Evolutionary conservation across 345 rosid genomes (phyloP).

Genomic region (Rhodamnia rubescens): DNA sequence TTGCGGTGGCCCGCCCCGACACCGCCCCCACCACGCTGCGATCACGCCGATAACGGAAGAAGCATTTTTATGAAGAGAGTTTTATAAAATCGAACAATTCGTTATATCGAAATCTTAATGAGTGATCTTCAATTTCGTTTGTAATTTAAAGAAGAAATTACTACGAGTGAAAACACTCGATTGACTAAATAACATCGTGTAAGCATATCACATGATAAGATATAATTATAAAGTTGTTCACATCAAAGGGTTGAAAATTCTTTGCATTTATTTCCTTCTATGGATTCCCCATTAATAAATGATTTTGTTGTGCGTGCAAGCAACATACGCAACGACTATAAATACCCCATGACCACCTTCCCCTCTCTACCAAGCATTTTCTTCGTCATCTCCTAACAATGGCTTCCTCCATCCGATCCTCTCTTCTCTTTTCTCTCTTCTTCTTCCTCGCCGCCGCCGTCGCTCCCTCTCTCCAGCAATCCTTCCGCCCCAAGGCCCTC

Average conservation of each 20-base stretch:
- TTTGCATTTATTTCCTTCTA: background rate
- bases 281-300: background rate
- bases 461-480: conserved; percentile 8
- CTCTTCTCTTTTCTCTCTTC: background rate
- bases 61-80: background rate
- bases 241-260: background rate
- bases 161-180: background rate
- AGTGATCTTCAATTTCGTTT: background rate
- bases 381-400: background rate
- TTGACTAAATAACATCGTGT: rapidly evolving
- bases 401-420: background rate
- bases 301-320: background rate
- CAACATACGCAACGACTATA: background rate
- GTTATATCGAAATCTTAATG: background rate
- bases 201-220: rapidly evolving
- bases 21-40: background rate
- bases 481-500: conserved; percentile 59
- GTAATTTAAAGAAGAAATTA: background rate
- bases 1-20: background rate
- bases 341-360: background rate
- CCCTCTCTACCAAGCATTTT: background rate
- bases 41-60: background rate
- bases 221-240: background rate
- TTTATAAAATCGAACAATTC: background rate
- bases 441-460: background rate